Evolutionary conservation across 805 yeast genomes (phyloP), one percentile per base, ranked within the genome.

Genomic region (Kodamaea kaohsiungensis): DNA sequence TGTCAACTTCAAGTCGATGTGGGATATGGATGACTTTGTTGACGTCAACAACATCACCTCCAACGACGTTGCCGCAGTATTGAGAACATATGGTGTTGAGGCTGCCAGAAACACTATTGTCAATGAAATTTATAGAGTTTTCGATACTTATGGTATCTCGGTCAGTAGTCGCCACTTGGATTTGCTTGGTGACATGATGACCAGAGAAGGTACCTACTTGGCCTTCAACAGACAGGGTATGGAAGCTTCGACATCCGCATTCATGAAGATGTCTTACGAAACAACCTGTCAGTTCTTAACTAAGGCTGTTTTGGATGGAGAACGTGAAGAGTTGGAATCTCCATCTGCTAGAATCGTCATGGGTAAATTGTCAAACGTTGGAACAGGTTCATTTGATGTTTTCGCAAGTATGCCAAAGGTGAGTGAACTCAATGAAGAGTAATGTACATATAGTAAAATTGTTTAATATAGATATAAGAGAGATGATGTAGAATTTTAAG

Each of bases 181-280:
- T 69, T 84, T 95, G 70, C 87, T 95, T 71, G 99, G 96, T 60
- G 99, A 95, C 73, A 89, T 90, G 91, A 95, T 95, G 99, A 95
- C 99, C 4, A 86, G 99, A 73, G 98, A 95, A 74, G 99, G 99
- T 66, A 84, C 96, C 1, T 95, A 92, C 69, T 76, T 93, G 68
- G 97, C 99, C 22, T 95, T 95, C 80, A 92, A 91, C 74, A 89
- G 99, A 80, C 97, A 91, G 76, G 99, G 99, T 72, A 92, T 96
- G 69, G 98, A 95, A 71, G 83, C 96, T 1, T 84, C 95, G 12
- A 91, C 98, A 1, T 92, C 98, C 7, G 89, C 98, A 15, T 90
- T 95, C 79, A 88, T 91, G 92, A 95, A 95, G 79, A 95, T 95
- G 99, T 91, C 97, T 53, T 95, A 91, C 73, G 99, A 95, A 77